Evolutionary conservation across 495 filamentous ascomycete species (phyloP).

Genomic region (Penicillium flavigenum): DNA sequence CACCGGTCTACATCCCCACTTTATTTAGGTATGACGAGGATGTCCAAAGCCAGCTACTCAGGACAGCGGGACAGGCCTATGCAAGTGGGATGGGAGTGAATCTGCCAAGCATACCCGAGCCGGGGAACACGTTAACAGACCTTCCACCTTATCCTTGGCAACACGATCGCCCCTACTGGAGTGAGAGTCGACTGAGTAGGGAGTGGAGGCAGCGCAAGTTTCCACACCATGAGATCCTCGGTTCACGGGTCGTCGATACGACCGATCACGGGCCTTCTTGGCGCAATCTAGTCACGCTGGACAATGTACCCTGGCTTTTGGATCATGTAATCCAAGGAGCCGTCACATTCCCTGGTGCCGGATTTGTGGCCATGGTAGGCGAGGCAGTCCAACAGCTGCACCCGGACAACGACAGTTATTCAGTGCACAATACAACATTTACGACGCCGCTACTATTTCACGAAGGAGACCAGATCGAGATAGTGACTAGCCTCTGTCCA

Average conservation of each 20-base stretch:
- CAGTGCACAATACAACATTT: conserved; percentile 21
- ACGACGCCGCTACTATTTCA: conserved; percentile 30
- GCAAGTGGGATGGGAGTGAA: conserved; percentile 23
- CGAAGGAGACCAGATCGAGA: conserved; percentile 20
- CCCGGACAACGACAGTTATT: conserved; percentile 20
- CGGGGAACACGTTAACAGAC: conserved; percentile 33
- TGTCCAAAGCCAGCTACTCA: conserved; percentile 19
- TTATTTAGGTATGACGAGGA: conserved; percentile 26
- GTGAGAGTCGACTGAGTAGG: conserved; percentile 44
- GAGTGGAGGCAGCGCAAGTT: conserved; percentile 49
- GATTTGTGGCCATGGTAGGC: conserved; percentile 47
- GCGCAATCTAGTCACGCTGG: conserved; percentile 46
- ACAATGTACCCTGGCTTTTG: conserved; percentile 48
- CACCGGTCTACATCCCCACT: conserved; percentile 33
- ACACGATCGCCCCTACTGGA: conserved; percentile 42
- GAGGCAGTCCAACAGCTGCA: conserved; percentile 44
- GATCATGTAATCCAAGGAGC: conserved; percentile 42
- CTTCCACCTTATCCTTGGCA: conserved; percentile 55
- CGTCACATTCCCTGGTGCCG: conserved; percentile 51
- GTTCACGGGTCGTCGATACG: conserved; percentile 38
- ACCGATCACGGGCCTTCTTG: conserved; percentile 48
- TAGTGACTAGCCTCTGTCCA: conserved; percentile 38
- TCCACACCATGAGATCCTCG: conserved; percentile 49
- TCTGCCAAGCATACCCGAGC: conserved; percentile 29
- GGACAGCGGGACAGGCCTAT: conserved; percentile 31